A percentile compares a stretch with the other conserved stretches of the same genome.
Evolutionary conservation across 1,284 basidiomycete species (phyloP).

Genomic region (Entoloma clypeatum): DNA sequence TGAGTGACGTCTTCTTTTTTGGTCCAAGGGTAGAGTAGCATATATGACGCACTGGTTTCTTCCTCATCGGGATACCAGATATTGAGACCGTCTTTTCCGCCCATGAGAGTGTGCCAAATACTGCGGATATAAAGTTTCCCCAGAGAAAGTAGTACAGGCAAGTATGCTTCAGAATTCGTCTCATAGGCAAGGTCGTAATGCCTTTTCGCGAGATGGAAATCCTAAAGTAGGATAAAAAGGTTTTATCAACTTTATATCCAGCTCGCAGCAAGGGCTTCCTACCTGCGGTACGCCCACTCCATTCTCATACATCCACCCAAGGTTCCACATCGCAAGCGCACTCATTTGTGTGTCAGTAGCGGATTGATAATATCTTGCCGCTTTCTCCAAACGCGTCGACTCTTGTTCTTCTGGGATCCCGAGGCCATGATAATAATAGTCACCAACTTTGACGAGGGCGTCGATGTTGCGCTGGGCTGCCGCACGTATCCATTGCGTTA

Average conservation of each 20-base stretch:
- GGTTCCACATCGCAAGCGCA: slow-evolving; percentile 96
- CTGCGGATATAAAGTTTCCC: slow-evolving; percentile 83
- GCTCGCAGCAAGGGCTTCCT: slow-evolving; percentile 22
- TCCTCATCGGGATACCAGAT: slow-evolving; percentile 58
- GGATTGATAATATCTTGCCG: slow-evolving; percentile 90
- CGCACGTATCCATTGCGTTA: slow-evolving; percentile 93
- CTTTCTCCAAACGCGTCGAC: slow-evolving; percentile 72
- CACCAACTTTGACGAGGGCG: slow-evolving; percentile 93
- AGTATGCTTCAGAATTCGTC: slow-evolving; percentile 83
- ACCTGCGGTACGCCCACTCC: slow-evolving; percentile 88
- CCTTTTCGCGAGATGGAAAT: slow-evolving; percentile 96
- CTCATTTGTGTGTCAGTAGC: slow-evolving; percentile 89
- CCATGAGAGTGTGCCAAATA: slow-evolving; percentile 75
- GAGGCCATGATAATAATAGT: slow-evolving; percentile 91
- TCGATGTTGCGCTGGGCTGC: slow-evolving; percentile 94
- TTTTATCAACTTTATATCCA: too few relatives aligned
- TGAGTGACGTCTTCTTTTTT: not conserved
- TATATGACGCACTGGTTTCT: slow-evolving; percentile 36
- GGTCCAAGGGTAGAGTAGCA: not conserved
- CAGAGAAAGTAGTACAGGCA: slow-evolving; percentile 83
- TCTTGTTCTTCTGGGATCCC: slow-evolving; percentile 69
- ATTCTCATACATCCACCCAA: slow-evolving; percentile 99
- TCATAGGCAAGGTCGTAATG: slow-evolving; percentile 91
- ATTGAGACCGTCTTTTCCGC: slow-evolving; percentile 61
- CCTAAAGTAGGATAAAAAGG: too few relatives aligned